Evolutionary conservation across 208 protist genomes (phyloP), one percentile per base, ranked within the genome.

Genomic region (Crithidia bombi): DNA sequence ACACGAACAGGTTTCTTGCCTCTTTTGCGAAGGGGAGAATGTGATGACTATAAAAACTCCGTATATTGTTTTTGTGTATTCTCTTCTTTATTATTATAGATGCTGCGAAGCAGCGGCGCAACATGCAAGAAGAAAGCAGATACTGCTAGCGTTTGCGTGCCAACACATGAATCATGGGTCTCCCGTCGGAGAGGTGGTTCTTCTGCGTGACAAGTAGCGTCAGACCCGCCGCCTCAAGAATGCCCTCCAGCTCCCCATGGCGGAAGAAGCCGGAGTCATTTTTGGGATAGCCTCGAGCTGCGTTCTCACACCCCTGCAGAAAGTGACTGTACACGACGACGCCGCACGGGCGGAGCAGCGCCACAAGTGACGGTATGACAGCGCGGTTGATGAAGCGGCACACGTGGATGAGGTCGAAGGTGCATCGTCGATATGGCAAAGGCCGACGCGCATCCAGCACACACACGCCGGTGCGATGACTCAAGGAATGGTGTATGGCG

Each of bases 281-380:
- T 21, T 70, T 81, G 3, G 83, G 78, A n/a, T 70, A 69, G 10
- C 75, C 79, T 4, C 85, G 57, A 2, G 50, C 33, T 0, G 75
- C 85, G 0, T 70, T 39, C 47, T 87, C 52, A 36, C 80, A 87
- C 5, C 81, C 87, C 17, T 87, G 79, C 0, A 86, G 64, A 36
- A 89, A 86, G 51, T 87, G 81, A 17, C 75, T 86, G 71, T 88
- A 90, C 0, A 85, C 32, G 9, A 90, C 39, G 5, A 78, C 49
- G 6, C 83, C 87, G 6, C 74, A 70, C 15, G 56, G 69, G 2
- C 73, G 49, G 3, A 80, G 65, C 6, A 76, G 35, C 25, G 43
- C 19, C 6, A 75, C 21, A 1, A 92, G 56, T 10, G 0, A 23
- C 15, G 49, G n/a, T 0, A 88, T 54, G 14, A 75, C 75, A 0